Evolutionary conservation across 345 rosid species (phyloP).

Genomic region (Geranium brycei): DNA sequence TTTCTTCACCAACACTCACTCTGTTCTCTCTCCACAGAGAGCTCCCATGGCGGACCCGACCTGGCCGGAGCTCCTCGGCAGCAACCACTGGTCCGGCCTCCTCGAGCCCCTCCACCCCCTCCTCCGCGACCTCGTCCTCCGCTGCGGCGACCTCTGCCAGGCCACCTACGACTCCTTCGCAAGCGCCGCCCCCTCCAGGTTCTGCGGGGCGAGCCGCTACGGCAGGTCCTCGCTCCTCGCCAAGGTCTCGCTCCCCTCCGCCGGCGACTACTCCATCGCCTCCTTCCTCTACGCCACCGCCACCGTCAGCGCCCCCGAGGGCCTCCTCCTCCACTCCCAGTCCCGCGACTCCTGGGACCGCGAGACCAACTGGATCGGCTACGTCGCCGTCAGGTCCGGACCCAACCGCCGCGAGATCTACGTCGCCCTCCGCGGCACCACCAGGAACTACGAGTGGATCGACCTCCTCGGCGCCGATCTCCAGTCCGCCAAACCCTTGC

Average conservation of each 20-base stretch:
- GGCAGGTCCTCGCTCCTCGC: slow-evolving; percentile 49
- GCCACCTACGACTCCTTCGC: slow-evolving; percentile 86
- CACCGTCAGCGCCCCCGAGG: slow-evolving; percentile 39
- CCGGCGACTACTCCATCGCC: slow-evolving; percentile 32
- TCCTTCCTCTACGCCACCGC: slow-evolving; percentile 75
- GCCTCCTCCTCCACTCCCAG: slow-evolving; percentile 50
- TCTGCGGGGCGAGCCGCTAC: slow-evolving; percentile 78
- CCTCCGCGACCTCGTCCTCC: slow-evolving; percentile 62
- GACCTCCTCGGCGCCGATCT: slow-evolving; percentile 47
- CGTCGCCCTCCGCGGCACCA: slow-evolving; percentile 62
- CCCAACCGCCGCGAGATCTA: slow-evolving; percentile 63
- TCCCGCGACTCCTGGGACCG: slow-evolving; percentile 84
- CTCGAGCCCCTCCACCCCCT: slow-evolving; percentile 55
- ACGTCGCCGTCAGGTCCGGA: slow-evolving; percentile 55
- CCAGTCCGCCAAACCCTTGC: slow-evolving; percentile 34
- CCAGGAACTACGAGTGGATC: slow-evolving; percentile 75
- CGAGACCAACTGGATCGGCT: slow-evolving; percentile 96
- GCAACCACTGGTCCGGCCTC: slow-evolving; percentile 54
- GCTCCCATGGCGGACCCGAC: slow-evolving; percentile 20
- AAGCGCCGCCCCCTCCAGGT: slow-evolving; percentile 72
- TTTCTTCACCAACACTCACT: background rate
- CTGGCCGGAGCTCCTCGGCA: slow-evolving; percentile 57
- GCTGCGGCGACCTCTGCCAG: slow-evolving; percentile 85
- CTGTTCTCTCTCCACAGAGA: background rate
- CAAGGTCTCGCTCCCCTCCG: slow-evolving; percentile 54